Percentiles rank a stretch among this genome's conserved stretches.
Conservation (phyloP, 1,139 yeast genomes). For the Suhomyces panamericanus region DNA sequence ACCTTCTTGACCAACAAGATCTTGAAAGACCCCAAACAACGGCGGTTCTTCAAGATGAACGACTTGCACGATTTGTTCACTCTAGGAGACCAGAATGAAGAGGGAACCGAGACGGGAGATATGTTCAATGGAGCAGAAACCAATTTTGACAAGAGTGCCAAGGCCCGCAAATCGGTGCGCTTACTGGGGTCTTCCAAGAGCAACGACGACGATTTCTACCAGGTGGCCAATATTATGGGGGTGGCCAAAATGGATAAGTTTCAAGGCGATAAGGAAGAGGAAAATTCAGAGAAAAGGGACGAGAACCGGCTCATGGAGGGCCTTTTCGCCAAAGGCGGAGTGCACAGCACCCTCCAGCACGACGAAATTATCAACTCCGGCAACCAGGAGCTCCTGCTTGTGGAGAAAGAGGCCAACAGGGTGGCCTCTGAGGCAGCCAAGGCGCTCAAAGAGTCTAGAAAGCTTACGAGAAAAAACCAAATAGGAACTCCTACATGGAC, state of each 20-base stretch:
- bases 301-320: constrained; percentile 72
- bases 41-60: constrained; percentile 86
- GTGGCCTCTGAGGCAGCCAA: constrained; percentile 78
- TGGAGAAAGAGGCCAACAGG: constrained; percentile 74
- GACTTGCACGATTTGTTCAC: constrained; percentile 90
- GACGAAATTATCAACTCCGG: constrained; percentile 70
- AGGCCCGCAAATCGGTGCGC: constrained; percentile 27
- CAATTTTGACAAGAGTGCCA: constrained; percentile 22
- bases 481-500: constrained; percentile 97
- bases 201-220: constrained; percentile 56
- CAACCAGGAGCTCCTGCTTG: constrained; percentile 48
- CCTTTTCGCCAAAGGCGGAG: constrained; percentile 68
- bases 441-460: constrained; percentile 69
- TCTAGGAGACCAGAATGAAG: constrained; percentile 71
- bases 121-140: constrained; percentile 58
- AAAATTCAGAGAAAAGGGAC: constrained; percentile 38
- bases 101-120: constrained; percentile 65
- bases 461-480: constrained; percentile 58
- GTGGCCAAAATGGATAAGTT: constrained; percentile 54
- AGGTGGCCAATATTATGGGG: constrained; percentile 55
- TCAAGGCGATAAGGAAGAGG: constrained; percentile 42
- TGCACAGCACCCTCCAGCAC: constrained; percentile 75
- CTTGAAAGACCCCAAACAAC: constrained; percentile 91
- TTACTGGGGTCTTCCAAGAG: constrained; percentile 28
- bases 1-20: constrained; percentile 92